Evolutionary conservation across 768 basidiomycete species (phyloP).

Genomic region (Calocybe indica): DNA sequence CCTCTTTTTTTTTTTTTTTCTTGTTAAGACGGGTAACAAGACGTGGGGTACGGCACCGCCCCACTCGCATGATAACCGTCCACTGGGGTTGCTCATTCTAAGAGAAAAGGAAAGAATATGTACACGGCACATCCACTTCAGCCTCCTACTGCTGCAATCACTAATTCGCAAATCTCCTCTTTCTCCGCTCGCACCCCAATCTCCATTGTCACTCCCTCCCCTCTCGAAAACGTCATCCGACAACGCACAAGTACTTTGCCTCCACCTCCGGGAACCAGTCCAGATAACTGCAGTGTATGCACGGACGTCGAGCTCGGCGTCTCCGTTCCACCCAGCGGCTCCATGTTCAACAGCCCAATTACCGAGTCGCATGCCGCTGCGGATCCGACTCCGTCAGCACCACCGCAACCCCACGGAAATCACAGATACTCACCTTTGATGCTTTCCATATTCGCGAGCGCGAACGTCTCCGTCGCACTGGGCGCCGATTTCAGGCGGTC

Average conservation of each 20-base stretch:
- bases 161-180: slow-evolving; percentile 78
- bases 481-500: slow-evolving; percentile 79
- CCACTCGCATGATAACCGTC: too few species aligned
- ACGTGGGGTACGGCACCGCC: too few species aligned
- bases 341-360: slow-evolving; percentile 95
- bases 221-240: slow-evolving; percentile 91
- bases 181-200: slow-evolving; percentile 88
- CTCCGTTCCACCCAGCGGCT: slow-evolving; percentile 90
- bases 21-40: too few species aligned
- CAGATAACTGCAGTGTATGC: slow-evolving; percentile 92
- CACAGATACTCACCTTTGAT: slow-evolving; percentile 69
- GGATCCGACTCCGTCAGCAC: slow-evolving; percentile 13
- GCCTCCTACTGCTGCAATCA: slow-evolving; percentile 84
- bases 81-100: not conserved
- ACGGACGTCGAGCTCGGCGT: slow-evolving; percentile 75
- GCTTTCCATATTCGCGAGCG: slow-evolving; percentile 86
- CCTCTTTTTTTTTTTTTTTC: too few species aligned
- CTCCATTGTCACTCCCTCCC: slow-evolving; percentile 90
- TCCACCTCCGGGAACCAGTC: slow-evolving; percentile 84
- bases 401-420: slow-evolving; percentile 1
- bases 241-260: slow-evolving; percentile 94
- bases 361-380: slow-evolving; percentile 94
- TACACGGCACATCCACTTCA: slow-evolving; percentile 17
- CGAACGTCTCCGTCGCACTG: slow-evolving; percentile 87
- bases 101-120: not conserved